Evolutionary conservation across 345 rosid genomes (phyloP).

Genomic region (Hibiscus syriacus): DNA sequence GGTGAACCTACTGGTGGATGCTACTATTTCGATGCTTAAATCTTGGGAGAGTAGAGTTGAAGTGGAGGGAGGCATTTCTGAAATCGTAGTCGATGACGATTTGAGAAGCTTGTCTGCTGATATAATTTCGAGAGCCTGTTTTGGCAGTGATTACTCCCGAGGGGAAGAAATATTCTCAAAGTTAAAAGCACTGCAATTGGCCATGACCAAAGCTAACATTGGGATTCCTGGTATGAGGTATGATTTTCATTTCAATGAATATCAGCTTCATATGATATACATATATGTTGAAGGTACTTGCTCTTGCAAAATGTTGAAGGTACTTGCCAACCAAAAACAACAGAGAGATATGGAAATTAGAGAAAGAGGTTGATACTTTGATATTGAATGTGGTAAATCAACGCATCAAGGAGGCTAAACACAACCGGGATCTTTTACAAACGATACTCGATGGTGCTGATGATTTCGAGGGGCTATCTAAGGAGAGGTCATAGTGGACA

Average conservation of each 20-base stretch:
- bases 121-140: constrained; percentile 40
- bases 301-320: constrained; percentile 13
- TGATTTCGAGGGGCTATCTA: constrained; percentile 12
- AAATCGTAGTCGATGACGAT: constrained; percentile 23
- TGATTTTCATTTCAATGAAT: neutral
- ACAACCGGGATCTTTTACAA: constrained; percentile 34
- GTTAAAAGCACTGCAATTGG: constrained; percentile 29
- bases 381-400: constrained; percentile 24
- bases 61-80: constrained; percentile 8
- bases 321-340: constrained; percentile 28
- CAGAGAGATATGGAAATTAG: constrained; percentile 35
- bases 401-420: neutral
- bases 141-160: constrained; percentile 37
- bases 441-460: constrained; percentile 26
- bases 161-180: constrained; percentile 44
- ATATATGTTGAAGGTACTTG: neutral
- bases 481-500: constrained; percentile 32
- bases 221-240: constrained; percentile 31
- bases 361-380: constrained; percentile 21
- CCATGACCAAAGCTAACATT: constrained; percentile 17
- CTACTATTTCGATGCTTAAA: constrained; percentile 16
- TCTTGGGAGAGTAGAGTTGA: constrained; percentile 30
- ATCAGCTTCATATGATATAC: neutral
- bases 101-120: constrained; percentile 39
- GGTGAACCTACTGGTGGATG: constrained; percentile 33